phyloP scores from a whole-genome alignment of 805 yeast species.

The Wickerhamomyces sydowiorum region DNA sequence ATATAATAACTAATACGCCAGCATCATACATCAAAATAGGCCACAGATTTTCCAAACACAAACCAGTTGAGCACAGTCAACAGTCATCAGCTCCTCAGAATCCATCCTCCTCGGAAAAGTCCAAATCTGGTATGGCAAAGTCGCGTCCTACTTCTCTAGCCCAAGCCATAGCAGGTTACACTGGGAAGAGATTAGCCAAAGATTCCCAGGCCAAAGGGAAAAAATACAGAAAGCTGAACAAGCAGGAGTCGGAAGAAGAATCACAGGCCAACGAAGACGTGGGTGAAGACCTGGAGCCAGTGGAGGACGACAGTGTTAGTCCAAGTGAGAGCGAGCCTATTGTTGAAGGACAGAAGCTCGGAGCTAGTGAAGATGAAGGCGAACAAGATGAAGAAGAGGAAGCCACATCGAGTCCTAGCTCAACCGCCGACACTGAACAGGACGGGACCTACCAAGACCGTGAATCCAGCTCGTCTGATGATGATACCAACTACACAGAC shows the following conservation, averaged over 20 bases:
- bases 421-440: not conserved
- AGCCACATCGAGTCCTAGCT: not conserved
- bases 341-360: constrained; percentile 2
- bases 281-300: constrained; percentile 30
- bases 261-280: constrained; percentile 20
- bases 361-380: constrained; percentile 9
- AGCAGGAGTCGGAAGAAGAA: constrained; percentile 4
- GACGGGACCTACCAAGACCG: not conserved
- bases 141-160: constrained; percentile 18
- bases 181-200: constrained; percentile 16
- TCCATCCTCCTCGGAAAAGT: not conserved
- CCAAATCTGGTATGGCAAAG: not conserved
- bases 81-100: constrained; percentile 8
- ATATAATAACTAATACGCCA: constrained; percentile 39
- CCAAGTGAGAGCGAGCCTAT: not conserved
- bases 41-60: constrained; percentile 2
- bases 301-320: constrained; percentile 28
- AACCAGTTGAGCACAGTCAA: not conserved
- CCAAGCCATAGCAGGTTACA: constrained; percentile 21
- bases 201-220: constrained; percentile 13
- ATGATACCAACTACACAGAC: constrained; percentile 14
- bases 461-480: constrained; percentile 8
- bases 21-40: constrained; percentile 38
- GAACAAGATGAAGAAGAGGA: constrained; percentile 9
- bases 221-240: constrained; percentile 21